Conservation (phyloP, 176 grass and related monocot species). For the Ensete glaucum region DNA sequence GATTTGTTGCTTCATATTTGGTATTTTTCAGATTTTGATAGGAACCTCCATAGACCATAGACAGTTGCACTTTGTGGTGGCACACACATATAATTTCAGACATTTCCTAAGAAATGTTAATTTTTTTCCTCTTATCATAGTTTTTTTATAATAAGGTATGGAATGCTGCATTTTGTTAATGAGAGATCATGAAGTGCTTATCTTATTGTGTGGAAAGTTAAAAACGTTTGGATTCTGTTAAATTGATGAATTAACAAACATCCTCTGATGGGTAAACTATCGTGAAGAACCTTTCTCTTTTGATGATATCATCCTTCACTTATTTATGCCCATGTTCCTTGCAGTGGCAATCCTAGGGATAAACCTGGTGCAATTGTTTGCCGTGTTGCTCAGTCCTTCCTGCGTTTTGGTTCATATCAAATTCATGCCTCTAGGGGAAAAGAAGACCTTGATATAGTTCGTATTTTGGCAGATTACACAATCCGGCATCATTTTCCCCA, state of each 20-base stretch:
- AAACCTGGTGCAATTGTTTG: slow-evolving; percentile 94
- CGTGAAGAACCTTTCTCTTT: not conserved
- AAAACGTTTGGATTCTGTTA: not conserved
- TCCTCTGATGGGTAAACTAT: not conserved
- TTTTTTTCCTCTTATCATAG: too few relatives aligned
- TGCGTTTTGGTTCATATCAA: slow-evolving; percentile 92
- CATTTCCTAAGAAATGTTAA: not conserved
- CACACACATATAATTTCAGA: not conserved
- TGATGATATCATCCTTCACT: not conserved
- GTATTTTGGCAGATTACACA: slow-evolving; percentile 55
- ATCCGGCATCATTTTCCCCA: slow-evolving; percentile 74
- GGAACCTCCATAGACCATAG: not conserved
- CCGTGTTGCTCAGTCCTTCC: slow-evolving; percentile 70
- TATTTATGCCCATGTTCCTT: not conserved
- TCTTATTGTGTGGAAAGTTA: not conserved
- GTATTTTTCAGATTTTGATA: not conserved
- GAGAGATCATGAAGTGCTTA: not conserved
- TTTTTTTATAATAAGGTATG: too few relatives aligned
- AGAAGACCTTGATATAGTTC: slow-evolving; percentile 69
- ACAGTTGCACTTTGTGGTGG: not conserved
- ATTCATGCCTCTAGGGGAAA: slow-evolving; percentile 64
- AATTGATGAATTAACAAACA: not conserved
- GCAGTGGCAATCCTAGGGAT: slow-evolving; percentile 90
- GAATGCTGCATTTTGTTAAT: not conserved
- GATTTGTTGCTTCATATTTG: not conserved